Evolutionary conservation across 495 filamentous ascomycete species (phyloP).

Genomic region (Aspergillus steynii): DNA sequence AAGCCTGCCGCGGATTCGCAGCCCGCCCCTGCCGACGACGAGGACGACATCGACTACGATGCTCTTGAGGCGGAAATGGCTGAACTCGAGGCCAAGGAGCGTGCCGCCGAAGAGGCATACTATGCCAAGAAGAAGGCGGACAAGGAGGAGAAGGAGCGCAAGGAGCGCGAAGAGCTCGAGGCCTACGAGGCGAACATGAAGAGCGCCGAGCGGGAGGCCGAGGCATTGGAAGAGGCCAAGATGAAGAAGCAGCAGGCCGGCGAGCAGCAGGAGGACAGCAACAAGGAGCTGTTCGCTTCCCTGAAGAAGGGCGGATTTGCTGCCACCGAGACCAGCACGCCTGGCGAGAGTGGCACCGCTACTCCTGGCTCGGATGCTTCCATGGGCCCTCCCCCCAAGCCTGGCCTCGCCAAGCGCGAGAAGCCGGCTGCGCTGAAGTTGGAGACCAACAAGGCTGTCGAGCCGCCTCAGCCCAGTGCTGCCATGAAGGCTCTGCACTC

Average conservation of each 20-base stretch:
- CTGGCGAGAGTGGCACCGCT: constrained; percentile 55
- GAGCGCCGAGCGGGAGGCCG: constrained; percentile 57
- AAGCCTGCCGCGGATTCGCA: constrained; percentile 35
- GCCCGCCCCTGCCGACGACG: constrained; percentile 41
- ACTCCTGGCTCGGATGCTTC: constrained; percentile 58
- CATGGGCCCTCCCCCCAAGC: constrained; percentile 56
- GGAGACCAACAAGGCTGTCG: constrained; percentile 76
- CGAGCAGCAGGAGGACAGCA: constrained; percentile 38
- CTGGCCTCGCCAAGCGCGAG: constrained; percentile 52
- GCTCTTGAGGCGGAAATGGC: constrained; percentile 53
- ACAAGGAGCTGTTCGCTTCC: constrained; percentile 52
- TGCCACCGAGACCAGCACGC: constrained; percentile 49
- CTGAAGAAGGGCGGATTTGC: constrained; percentile 55
- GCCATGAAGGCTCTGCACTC: constrained; percentile 88
- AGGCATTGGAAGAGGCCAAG: constrained; percentile 55
- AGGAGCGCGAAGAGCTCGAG: constrained; percentile 53
- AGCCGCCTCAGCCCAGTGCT: constrained; percentile 86
- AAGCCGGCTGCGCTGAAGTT: constrained; percentile 84
- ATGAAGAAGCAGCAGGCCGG: constrained; percentile 45
- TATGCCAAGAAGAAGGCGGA: constrained; percentile 60
- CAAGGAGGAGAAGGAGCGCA: constrained; percentile 62
- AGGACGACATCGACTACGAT: constrained; percentile 54
- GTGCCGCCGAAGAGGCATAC: constrained; percentile 59
- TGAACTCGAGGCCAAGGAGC: constrained; percentile 60
- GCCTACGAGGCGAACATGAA: constrained; percentile 56